Percentiles rank a stretch among this genome's conserved stretches.
Conservation (phyloP, 2,329 filamentous ascomycete genomes). For the Aspergillus udagawae region DNA sequence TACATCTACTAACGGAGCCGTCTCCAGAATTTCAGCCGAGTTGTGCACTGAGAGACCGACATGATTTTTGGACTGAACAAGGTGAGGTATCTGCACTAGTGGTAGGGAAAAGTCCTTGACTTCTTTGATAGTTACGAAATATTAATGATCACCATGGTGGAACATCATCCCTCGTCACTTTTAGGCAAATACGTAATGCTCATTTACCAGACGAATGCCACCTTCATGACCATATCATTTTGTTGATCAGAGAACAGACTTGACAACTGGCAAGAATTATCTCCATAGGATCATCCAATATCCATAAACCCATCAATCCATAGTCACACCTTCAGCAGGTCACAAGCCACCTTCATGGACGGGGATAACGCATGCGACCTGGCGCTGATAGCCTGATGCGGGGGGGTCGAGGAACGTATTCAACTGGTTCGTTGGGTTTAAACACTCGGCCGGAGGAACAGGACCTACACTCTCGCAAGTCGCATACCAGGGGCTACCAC, state of each 20-base stretch:
- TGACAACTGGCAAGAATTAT: background rate
- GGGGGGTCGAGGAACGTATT: constrained; percentile 22
- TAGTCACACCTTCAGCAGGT: constrained; percentile 6
- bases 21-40: background rate
- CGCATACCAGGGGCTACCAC: background rate
- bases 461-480: background rate
- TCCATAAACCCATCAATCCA: background rate
- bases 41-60: background rate
- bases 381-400: constrained; percentile 11
- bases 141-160: background rate
- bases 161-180: background rate
- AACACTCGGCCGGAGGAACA: constrained; percentile 7
- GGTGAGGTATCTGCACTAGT: background rate
- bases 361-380: constrained; percentile 14
- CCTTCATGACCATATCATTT: background rate
- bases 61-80: background rate
- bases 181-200: background rate
- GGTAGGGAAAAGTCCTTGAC: background rate
- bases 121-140: too few relatives aligned
- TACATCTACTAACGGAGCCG: background rate
- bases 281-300: background rate
- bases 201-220: background rate
- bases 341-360: constrained; percentile 9
- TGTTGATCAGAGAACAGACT: background rate
- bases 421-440: constrained; percentile 19